Conservation (phyloP, 2,329 filamentous ascomycete genomes). For the Leptodontidium sp. region DNA sequence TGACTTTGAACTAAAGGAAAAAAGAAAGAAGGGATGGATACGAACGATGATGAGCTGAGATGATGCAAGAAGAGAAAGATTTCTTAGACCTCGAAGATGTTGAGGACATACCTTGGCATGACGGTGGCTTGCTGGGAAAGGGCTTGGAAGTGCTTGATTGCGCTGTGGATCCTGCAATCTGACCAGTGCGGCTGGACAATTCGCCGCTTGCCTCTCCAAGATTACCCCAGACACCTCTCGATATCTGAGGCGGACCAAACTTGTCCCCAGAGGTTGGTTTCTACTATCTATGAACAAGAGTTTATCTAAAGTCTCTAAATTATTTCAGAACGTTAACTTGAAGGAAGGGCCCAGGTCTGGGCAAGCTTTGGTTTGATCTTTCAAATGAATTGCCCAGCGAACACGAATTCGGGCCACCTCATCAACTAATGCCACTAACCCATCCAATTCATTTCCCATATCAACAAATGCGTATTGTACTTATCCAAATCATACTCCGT, state of each 20-base stretch:
- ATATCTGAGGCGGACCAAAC: too few species aligned
- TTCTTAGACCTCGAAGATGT: background rate
- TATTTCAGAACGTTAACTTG: too few species aligned
- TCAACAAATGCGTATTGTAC: background rate
- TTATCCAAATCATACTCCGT: conserved; percentile 3
- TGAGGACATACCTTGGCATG: conserved; percentile 8
- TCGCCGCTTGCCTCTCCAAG: background rate
- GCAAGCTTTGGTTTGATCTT: too few species aligned
- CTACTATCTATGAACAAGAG: too few species aligned
- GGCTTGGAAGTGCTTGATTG: conserved; percentile 21
- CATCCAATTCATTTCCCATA: background rate
- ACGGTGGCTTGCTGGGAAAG: background rate
- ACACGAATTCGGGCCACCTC: too few species aligned
- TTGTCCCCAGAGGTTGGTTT: background rate
- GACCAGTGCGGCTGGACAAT: background rate
- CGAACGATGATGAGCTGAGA: background rate
- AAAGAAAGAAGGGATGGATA: background rate
- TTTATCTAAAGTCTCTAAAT: too few species aligned
- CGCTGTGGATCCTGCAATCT: background rate
- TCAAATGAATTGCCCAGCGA: too few species aligned
- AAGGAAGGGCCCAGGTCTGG: too few species aligned
- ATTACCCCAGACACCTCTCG: too few species aligned
- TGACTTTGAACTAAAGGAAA: background rate
- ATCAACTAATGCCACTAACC: background rate
- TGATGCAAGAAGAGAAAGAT: background rate